phyloP scores from a whole-genome alignment of 2,329 filamentous ascomycete species.

The Zasmidium citrigriseum region DNA sequence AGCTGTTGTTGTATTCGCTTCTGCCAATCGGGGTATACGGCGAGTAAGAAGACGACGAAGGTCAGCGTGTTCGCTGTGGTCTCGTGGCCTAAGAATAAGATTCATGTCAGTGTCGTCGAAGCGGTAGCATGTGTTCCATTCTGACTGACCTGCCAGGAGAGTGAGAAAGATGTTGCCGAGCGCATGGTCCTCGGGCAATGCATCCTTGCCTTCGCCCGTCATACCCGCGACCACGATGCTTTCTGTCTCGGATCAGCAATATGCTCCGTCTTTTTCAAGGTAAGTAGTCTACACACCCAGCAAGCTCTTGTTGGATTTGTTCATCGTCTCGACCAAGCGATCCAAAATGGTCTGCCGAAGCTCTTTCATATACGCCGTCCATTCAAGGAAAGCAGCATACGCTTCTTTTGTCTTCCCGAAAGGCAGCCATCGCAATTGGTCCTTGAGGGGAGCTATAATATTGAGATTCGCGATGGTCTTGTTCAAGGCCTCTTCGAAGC shows the following conservation, averaged over 20 bases:
- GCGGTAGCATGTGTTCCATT: too few species aligned
- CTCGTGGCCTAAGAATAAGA: too few species aligned
- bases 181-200: background rate
- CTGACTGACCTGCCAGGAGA: background rate
- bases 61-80: background rate
- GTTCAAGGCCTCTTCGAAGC: background rate
- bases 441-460: background rate
- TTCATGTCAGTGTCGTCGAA: too few species aligned
- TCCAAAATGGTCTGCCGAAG: too few species aligned
- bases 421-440: background rate
- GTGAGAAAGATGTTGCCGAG: background rate
- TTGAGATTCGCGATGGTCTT: background rate
- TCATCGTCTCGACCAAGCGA: background rate
- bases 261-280: background rate
- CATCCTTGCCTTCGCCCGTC: background rate
- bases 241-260: background rate
- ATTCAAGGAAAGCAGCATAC: background rate
- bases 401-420: background rate
- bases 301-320: background rate
- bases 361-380: too few species aligned
- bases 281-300: background rate
- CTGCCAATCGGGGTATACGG: too few species aligned
- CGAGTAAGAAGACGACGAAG: background rate
- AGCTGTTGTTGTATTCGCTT: too few species aligned
- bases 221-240: background rate